Evolutionary conservation across 306 rosid species (phyloP).

Genomic region (Sesbania bispinosa): DNA sequence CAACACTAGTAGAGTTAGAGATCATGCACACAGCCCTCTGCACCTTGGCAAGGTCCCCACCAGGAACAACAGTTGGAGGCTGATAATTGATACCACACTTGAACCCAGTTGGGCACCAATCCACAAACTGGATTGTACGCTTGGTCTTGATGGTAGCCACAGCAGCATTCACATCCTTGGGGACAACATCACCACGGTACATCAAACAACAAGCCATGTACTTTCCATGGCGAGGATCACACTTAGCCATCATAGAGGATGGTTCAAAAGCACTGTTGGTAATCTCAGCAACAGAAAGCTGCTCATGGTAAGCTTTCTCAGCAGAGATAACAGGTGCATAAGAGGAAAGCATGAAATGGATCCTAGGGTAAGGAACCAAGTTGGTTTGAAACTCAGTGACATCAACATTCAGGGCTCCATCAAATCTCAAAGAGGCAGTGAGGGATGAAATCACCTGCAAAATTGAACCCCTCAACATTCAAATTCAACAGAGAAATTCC

Average conservation of each 20-base stretch:
- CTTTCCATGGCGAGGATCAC: constrained; percentile 87
- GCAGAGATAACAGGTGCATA: constrained; percentile 88
- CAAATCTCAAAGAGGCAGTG: constrained; percentile 86
- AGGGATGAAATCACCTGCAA: constrained; percentile 77
- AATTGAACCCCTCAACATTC: background rate
- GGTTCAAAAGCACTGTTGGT: constrained; percentile 86
- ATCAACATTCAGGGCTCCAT: constrained; percentile 84
- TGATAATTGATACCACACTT: constrained; percentile 90
- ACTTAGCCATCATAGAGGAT: constrained; percentile 86
- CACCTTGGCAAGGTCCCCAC: constrained; percentile 88
- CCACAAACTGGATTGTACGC: constrained; percentile 85
- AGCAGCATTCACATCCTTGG: constrained; percentile 87
- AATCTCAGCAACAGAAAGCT: constrained; percentile 81
- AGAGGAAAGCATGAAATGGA: constrained; percentile 87
- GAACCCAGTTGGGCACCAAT: constrained; percentile 93
- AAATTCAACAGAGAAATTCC: background rate
- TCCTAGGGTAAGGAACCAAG: constrained; percentile 88
- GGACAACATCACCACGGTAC: constrained; percentile 88
- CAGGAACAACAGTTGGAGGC: constrained; percentile 85
- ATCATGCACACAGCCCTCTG: constrained; percentile 97
- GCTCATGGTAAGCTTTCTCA: constrained; percentile 88
- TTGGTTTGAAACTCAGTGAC: constrained; percentile 88
- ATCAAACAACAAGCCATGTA: constrained; percentile 95
- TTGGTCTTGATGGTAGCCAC: constrained; percentile 86
- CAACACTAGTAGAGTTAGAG: constrained; percentile 86